Evolutionary conservation across 164 flowering plant genomes (phyloP), one percentile per base, ranked within the genome.

Genomic region (Chloranthus sessilifolius): DNA sequence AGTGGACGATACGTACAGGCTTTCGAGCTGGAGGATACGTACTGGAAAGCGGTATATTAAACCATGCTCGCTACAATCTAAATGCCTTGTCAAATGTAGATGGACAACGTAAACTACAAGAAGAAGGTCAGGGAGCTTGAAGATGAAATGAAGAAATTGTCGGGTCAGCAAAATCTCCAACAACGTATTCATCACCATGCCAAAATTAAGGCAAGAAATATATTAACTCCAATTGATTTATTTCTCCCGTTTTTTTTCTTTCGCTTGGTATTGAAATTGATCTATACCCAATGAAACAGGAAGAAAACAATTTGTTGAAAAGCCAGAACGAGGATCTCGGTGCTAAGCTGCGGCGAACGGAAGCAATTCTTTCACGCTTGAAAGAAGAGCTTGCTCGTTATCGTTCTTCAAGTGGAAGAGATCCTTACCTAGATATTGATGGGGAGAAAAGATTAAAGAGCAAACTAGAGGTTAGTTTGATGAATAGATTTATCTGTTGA

Each of bases 101-200:
- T 63, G 62, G 99, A 86, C 55, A 86, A 66, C 54, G 50, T 56
- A 37, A 77, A 68, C 43, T 68, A 82, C 27, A 82, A 80, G 67
- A 74, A 71, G 69, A 79, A 55, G 59, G 74, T 76, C 39, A 60
- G 64, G 74, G 92, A 80, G 54, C 86, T 94, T 55, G 96, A 87
- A 72, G 73, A 61, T 16, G 95, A 89, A 62, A 70, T 82, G 21
- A 78, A 74, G 49, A 86, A 81, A 70, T 70, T 94, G 23, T 85
- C 92, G 21, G 97, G 92, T 21, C 97, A 94, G 60, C 99, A 94
- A 69, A 92, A 88, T 49, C 77, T 88, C 47, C 91, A 86, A 59
- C 95, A 86, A 59, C 90, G 95, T 14, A 88, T 88, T 52, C 95
- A 86, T 74, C 96, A 92, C 62, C 96, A 88, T 75, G 89, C 95